Conservation (phyloP, 2,329 filamentous ascomycete species). For the Aspergillus ochraceus region DNA sequence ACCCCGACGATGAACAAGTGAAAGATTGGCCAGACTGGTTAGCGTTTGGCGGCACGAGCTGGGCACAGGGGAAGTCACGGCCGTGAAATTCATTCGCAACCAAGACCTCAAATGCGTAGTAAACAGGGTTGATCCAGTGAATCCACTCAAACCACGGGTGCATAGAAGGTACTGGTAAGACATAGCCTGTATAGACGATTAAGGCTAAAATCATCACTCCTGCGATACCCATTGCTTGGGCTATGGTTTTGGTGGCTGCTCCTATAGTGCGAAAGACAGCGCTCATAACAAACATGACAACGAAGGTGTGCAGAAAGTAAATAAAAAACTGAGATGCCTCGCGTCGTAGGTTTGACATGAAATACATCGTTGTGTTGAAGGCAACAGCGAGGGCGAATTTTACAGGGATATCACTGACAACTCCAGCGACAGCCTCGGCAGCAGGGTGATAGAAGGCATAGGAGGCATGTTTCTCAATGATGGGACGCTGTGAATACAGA, state of each 20-base stretch:
- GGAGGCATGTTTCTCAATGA: constrained; percentile 31
- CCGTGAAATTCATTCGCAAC: constrained; percentile 79
- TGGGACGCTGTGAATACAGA: constrained; percentile 25
- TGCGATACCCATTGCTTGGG: constrained; percentile 56
- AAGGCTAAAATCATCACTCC: constrained; percentile 47
- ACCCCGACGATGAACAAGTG: constrained; percentile 60
- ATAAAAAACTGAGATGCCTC: constrained; percentile 79
- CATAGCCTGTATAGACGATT: constrained; percentile 52
- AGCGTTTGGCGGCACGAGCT: constrained; percentile 49
- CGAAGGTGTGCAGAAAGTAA: constrained; percentile 75
- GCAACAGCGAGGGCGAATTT: constrained; percentile 69
- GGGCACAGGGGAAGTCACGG: constrained; percentile 57
- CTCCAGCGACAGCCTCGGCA: constrained; percentile 15
- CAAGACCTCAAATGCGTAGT: constrained; percentile 77
- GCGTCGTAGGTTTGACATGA: constrained; percentile 76
- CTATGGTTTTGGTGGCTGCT: constrained; percentile 67
- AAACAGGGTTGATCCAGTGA: constrained; percentile 75
- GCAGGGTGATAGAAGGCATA: constrained; percentile 32
- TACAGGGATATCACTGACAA: constrained; percentile 59
- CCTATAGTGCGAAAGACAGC: constrained; percentile 81
- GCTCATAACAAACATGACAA: constrained; percentile 73
- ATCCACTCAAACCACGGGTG: constrained; percentile 79
- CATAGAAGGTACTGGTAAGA: constrained; percentile 58
- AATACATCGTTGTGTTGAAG: constrained; percentile 81
- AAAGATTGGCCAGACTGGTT: constrained; percentile 39